Base-by-base conservation (phyloP, 2,329 filamentous ascomycete genomes). In the Ceratocystis ficicola region DNA sequence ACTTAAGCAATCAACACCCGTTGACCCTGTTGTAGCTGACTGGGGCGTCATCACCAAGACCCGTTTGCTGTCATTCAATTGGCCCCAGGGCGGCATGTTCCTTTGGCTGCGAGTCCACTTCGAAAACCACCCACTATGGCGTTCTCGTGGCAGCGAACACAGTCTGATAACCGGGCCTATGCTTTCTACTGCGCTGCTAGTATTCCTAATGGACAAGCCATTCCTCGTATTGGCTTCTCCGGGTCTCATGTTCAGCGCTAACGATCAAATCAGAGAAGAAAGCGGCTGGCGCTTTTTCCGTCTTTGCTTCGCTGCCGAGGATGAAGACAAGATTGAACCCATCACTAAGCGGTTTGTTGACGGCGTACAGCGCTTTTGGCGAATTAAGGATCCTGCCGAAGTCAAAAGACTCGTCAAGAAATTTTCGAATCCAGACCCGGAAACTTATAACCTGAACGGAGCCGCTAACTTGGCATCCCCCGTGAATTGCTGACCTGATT, bases 31-130 rank as follows among this genome's bases (percentile, higher is more conserved):
- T n/a, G 77, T 80, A 44, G 76, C 81, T 50, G 87, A 88, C 67
- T 94, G 89, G 86, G 83, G 86, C 67, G 81, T 92, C 67, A 81
- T 95, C 60, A 85, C 86, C 71, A 91, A 88, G 76, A 87, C 83
- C 0, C 80, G 81, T 68, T 81, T 95, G 70, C 89, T 86, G 74
- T 83, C 86, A 59, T 96, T 95, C 72, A 76, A 82, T 70, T 90
- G 88, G 81, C 91, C 92, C 0, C 83, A 88, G 32, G 92, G 86
- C 44, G 92, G 92, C 72, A 96, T 96, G 91, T 96, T 96, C 74
- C 76, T 95, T 66, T 96, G 92, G 92, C 71, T 95, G 2, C 81
- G 83, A 66, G 76, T 94, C 68, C 80, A 85, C 72, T 87, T 91
- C 70, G 82, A 87, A 65, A 78, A 79, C 1, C 91, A 96, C 72